Percentiles rank a stretch among this genome's conserved stretches.
Conservation (phyloP, 108 stramenopile genomes). For the Fistulifera pelliculosa region DNA sequence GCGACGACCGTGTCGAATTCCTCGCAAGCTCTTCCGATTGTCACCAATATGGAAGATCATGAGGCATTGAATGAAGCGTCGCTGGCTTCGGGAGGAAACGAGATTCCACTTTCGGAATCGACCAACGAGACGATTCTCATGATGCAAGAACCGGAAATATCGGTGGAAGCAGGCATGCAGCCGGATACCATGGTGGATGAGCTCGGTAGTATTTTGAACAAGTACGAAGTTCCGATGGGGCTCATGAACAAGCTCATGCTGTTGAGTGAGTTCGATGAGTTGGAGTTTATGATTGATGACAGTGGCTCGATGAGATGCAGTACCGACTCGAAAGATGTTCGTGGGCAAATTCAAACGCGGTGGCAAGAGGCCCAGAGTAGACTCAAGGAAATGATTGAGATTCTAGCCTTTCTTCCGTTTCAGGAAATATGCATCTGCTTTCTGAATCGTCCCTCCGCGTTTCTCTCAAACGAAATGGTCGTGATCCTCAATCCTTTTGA, state of each 20-base stretch:
- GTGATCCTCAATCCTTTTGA: slow-evolving; percentile 23
- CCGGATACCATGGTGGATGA: slow-evolving; percentile 35
- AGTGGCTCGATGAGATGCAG: slow-evolving; percentile 18
- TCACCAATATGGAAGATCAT: slow-evolving; percentile 36
- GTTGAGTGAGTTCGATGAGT: slow-evolving; percentile 23
- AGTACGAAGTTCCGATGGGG: slow-evolving; percentile 50
- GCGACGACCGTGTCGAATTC: slow-evolving; percentile 5
- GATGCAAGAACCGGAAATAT: slow-evolving; percentile 48
- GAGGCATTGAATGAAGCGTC: slow-evolving; percentile 23
- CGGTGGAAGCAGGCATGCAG: slow-evolving; percentile 28
- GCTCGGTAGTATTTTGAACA: slow-evolving; percentile 25
- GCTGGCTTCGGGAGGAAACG: slow-evolving; percentile 7
- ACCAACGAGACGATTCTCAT: slow-evolving; percentile 42
- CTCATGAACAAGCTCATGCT: slow-evolving; percentile 43
- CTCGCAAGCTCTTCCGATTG: slow-evolving; percentile 21
- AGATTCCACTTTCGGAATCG: slow-evolving; percentile 30
- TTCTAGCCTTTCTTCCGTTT: slow-evolving; percentile 35
- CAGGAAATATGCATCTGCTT: slow-evolving; percentile 30
- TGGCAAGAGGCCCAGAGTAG: slow-evolving; percentile 34
- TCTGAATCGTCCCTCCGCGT: slow-evolving; percentile 31
- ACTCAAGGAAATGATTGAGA: slow-evolving; percentile 39
- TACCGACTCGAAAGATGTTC: slow-evolving; percentile 24
- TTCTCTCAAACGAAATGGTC: slow-evolving; percentile 19
- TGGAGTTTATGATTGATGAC: slow-evolving; percentile 47
- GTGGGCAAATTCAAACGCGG: slow-evolving; percentile 12